Conservation (phyloP, 1,139 yeast species). For the Saccharomyces pastorianus region DNA sequence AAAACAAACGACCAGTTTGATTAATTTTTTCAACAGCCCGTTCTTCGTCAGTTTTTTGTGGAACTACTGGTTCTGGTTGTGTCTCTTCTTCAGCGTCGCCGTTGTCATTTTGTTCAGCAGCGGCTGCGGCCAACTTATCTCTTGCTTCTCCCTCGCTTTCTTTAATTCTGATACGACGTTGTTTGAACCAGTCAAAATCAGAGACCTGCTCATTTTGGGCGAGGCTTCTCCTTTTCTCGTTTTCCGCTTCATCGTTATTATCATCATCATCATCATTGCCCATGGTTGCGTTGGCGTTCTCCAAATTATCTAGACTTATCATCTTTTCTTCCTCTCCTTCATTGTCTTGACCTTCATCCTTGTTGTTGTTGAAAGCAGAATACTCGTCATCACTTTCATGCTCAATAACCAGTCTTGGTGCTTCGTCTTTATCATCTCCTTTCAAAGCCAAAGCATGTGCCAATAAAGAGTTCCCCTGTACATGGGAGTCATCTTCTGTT, state of each 20-base stretch:
- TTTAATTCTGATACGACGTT: slow-evolving; percentile 65
- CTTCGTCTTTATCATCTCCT: slow-evolving; percentile 22
- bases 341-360: slow-evolving; percentile 29
- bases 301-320: slow-evolving; percentile 28
- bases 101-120: slow-evolving; percentile 9
- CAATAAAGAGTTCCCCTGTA: slow-evolving; percentile 31
- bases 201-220: slow-evolving; percentile 52
- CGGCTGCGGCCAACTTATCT: slow-evolving; percentile 8
- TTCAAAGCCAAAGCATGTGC: slow-evolving; percentile 35
- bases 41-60: slow-evolving; percentile 38
- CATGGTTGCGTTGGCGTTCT: neutral
- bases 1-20: slow-evolving; percentile 73
- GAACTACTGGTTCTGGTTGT: slow-evolving; percentile 10
- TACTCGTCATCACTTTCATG: slow-evolving; percentile 63
- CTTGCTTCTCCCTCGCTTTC: slow-evolving; percentile 36
- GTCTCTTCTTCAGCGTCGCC: slow-evolving; percentile 3
- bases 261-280: slow-evolving; percentile 22
- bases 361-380: slow-evolving; percentile 39
- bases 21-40: slow-evolving; percentile 44
- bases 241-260: neutral
- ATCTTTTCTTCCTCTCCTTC: slow-evolving; percentile 27
- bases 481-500: slow-evolving; percentile 11
- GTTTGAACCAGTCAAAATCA: slow-evolving; percentile 84
- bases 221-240: slow-evolving; percentile 8
- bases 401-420: slow-evolving; percentile 34